Percentiles rank a stretch among this genome's conserved stretches.
Conservation (phyloP, 2,329 filamentous ascomycete genomes). For the Dactylellina leptospora region DNA sequence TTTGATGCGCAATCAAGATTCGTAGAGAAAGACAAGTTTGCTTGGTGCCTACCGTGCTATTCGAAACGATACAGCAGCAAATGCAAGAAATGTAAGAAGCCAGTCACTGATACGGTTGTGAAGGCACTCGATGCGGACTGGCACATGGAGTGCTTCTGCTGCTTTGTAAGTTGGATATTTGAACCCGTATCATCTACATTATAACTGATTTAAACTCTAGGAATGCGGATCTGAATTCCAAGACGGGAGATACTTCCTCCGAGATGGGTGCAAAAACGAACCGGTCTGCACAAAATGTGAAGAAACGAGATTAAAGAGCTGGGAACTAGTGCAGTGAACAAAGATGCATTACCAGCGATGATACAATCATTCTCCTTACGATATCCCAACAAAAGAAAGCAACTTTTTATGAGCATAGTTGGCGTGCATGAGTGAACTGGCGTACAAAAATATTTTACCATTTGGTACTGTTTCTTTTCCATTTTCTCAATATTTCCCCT, state of each 20-base stretch:
- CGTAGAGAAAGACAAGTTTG: slow-evolving; percentile 96
- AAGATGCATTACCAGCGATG: not conserved
- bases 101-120: slow-evolving; percentile 89
- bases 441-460: slow-evolving; percentile 32
- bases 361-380: slow-evolving; percentile 10
- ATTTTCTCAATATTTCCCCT: not conserved
- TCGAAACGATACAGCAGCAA: slow-evolving; percentile 89
- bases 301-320: slow-evolving; percentile 46
- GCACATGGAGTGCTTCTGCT: slow-evolving; percentile 92
- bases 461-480: slow-evolving; percentile 3
- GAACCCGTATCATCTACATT: not conserved
- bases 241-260: slow-evolving; percentile 57
- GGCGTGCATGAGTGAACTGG: slow-evolving; percentile 47
- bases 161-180: slow-evolving; percentile 63
- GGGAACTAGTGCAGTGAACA: slow-evolving; percentile 45
- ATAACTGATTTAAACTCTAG: slow-evolving; percentile 43
- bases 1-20: slow-evolving; percentile 69
- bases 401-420: slow-evolving; percentile 13
- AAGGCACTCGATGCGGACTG: slow-evolving; percentile 89
- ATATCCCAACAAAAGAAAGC: not conserved
- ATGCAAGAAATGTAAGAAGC: slow-evolving; percentile 82
- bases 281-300: slow-evolving; percentile 52
- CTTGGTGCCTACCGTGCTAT: slow-evolving; percentile 94
- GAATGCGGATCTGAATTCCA: slow-evolving; percentile 56
- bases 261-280: slow-evolving; percentile 52